These are phyloP conservation scores for Boletus rubescentipes DNA, from an alignment of 768 basidiomycete species.

Conservation along the genomic window DNA sequence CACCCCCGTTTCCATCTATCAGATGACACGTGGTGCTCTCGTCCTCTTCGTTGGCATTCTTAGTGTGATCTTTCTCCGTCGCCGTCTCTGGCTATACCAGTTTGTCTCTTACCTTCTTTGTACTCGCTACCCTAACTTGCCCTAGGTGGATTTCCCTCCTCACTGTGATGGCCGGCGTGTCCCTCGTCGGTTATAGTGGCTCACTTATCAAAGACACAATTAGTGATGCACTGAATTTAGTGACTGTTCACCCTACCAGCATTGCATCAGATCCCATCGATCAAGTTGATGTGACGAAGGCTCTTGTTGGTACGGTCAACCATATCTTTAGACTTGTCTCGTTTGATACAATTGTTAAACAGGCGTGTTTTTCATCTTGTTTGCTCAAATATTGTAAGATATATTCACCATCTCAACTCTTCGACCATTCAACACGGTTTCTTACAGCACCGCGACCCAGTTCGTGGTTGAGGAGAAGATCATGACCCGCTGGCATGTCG, in stretches of 20 bases:
- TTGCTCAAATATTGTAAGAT: slow-evolving; percentile 91
- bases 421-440: neutral
- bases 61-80: slow-evolving; percentile 86
- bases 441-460: slow-evolving; percentile 76
- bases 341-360: slow-evolving; percentile 15
- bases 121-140: slow-evolving; percentile 1
- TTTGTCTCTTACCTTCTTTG: slow-evolving; percentile 31
- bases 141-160: slow-evolving; percentile 85
- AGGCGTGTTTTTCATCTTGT: slow-evolving; percentile 90
- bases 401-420: neutral
- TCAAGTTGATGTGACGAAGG: slow-evolving; percentile 63
- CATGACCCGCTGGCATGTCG: slow-evolving; percentile 81
- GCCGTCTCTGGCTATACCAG: slow-evolving; percentile 88
- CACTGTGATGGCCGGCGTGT: slow-evolving; percentile 84
- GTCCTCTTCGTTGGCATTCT: slow-evolving; percentile 92
- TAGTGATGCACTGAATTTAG: slow-evolving; percentile 41
- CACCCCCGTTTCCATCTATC: slow-evolving; percentile 96
- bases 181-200: slow-evolving; percentile 84
- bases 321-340: slow-evolving; percentile 12
- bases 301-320: slow-evolving; percentile 59
- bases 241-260: slow-evolving; percentile 20
- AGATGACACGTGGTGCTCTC: slow-evolving; percentile 92
- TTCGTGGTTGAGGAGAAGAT: slow-evolving; percentile 98
- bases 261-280: slow-evolving; percentile 47
- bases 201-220: slow-evolving; percentile 79